These are phyloP conservation scores for Paramyrothecium roridum DNA, from an alignment of 2,329 filamentous ascomycete species.

Conservation along the genomic window DNA sequence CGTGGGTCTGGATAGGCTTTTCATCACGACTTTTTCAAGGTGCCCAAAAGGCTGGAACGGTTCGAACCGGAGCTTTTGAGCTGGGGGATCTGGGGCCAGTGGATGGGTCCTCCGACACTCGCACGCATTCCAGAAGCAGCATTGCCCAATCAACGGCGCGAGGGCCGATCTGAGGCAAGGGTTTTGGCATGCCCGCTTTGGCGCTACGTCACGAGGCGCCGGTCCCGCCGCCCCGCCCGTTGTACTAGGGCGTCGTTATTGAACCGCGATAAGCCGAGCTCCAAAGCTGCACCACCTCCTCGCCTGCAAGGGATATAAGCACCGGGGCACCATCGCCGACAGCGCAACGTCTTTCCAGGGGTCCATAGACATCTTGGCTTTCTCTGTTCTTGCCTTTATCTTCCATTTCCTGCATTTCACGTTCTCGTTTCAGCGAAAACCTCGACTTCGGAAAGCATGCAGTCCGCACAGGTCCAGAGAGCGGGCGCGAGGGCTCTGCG, in stretches of 20 bases:
- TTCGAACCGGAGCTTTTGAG: background rate
- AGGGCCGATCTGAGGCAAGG: background rate
- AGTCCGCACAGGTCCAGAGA: conserved; percentile 28
- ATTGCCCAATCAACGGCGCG: conserved; percentile 18
- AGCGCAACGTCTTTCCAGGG: background rate
- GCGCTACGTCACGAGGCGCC: conserved; percentile 19
- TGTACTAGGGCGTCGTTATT: conserved; percentile 5
- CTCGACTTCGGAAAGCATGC: conserved; percentile 20
- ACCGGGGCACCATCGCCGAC: background rate
- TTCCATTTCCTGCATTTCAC: background rate
- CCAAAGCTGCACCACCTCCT: conserved; percentile 1
- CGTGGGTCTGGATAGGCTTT: background rate
- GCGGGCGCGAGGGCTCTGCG: conserved; percentile 27
- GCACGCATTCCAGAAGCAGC: conserved; percentile 5
- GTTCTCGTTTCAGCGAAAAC: background rate
- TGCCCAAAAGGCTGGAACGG: conserved; percentile 1
- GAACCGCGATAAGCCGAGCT: conserved; percentile 27
- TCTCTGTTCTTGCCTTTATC: background rate
- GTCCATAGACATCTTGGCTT: no score
- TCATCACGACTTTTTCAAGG: conserved; percentile 5
- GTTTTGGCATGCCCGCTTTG: conserved; percentile 8
- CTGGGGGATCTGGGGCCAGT: background rate
- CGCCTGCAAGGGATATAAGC: background rate
- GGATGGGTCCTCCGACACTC: background rate
- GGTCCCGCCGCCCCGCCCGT: conserved; percentile 9